Evolutionary conservation across 1,284 basidiomycete genomes (phyloP), one percentile per base, ranked within the genome.

Genomic region (Ganoderma sinense): DNA sequence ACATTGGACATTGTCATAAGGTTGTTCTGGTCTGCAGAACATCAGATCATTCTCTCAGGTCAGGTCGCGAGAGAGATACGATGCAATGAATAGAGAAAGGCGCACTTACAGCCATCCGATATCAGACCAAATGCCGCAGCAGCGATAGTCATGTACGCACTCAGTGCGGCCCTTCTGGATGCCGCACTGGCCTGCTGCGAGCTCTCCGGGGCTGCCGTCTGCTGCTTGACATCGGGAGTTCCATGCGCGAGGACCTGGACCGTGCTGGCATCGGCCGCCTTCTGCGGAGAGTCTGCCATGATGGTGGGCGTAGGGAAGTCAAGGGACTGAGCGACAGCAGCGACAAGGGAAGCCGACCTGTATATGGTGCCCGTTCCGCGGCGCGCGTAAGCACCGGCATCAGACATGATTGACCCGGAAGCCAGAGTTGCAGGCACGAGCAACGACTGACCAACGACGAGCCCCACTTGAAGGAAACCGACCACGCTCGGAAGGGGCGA

Each of bases 61-160:
- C 23, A n/a, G n/a, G n/a, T 29, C 26, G 14, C 33, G 31, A 61
- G 14, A 56, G 31, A 61, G 23, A 40, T 40, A 43, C 59, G 36
- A 14, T 14, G 39, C 7, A 13, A 39, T 39, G 39, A 23, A 55
- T 20, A 13, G 41, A 56, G 26, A 43, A 16, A 1, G 40, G 13
- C 36, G 41, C 48, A 83, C 83, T 81, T 75, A 89, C 89, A 91
- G 55, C 92, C 91, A 82, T 93, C 91, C 67, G 87, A 90, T 71
- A 93, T 88, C 56, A 93, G 80, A 55, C 90, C 91, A 75, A 89
- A 89, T 1, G 88, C 90, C 29, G 90, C 85, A 56, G 89, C 89
- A 43, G 85, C 80, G 72, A 91, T 90, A 18, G 89, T 89, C 76
- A 91, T 88, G 77, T 87, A 87, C 26, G 84, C 81, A 74, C 89